Evolutionary conservation across 1,284 basidiomycete genomes (phyloP).

Genomic region (Athelia sp.): DNA sequence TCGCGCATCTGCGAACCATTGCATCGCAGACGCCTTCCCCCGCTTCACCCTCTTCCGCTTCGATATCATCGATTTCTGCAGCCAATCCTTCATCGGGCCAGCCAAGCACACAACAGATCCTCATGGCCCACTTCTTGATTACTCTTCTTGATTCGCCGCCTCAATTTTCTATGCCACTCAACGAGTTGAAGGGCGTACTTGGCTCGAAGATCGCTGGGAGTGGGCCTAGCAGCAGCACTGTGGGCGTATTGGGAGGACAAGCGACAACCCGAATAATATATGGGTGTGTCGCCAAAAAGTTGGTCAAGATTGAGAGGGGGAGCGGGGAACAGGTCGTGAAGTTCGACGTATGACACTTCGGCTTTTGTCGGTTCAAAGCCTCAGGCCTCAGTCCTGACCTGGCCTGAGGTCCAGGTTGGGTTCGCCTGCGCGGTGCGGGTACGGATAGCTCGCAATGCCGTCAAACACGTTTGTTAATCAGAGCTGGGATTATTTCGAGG

Average conservation of each 20-base stretch:
- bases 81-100: constrained; percentile 16
- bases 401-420: no score
- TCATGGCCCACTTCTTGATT: constrained; percentile 62
- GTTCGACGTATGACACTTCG: constrained; percentile 45
- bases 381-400: no score
- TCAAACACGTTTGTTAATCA: no score
- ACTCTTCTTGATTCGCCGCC: constrained; percentile 48
- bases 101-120: constrained; percentile 59
- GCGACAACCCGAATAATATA: constrained; percentile 53
- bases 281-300: constrained; percentile 65
- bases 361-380: no score
- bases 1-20: constrained; percentile 49
- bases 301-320: constrained; percentile 70
- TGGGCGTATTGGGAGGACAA: constrained; percentile 30
- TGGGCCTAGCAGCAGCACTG: no score
- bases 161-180: constrained; percentile 53
- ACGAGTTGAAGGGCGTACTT: constrained; percentile 57
- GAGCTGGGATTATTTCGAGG: no score
- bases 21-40: constrained; percentile 36
- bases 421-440: no score
- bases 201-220: constrained; percentile 30
- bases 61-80: constrained; percentile 34
- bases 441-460: no score
- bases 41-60: constrained; percentile 44
- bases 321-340: constrained; percentile 67